Evolutionary conservation across 192 early-diverging fungal genomes (phyloP), one percentile per base, ranked within the genome.

Genomic region (Coemansia erecta): DNA sequence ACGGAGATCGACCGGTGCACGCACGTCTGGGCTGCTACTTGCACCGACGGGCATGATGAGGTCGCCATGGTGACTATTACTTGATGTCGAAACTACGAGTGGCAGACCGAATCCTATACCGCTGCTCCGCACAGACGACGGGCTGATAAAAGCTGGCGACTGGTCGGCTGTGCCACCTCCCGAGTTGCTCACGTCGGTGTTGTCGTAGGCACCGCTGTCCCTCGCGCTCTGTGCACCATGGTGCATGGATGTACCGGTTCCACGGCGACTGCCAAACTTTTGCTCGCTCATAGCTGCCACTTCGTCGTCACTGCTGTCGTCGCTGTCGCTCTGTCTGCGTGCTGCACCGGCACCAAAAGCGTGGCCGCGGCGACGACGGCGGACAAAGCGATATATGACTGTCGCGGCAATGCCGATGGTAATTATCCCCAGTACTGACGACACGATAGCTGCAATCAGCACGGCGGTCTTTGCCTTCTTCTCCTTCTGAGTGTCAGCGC

Each of bases 381-480:
- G 68, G 19, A 67, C 48, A 33, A 72, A 47, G 28, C 80, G 73
- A 39, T 70, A 72, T 8, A 76, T 61, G 9, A 81, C 67, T 0
- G 73, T 64, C 2, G 73, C 67, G 3, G 74, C 61, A 43, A 81
- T 81, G 10, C 75, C 68, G 49, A 82, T 70, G 19, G 76, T 63
- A 17, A 79, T 22, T 0, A 79, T 43, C 12, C 75, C 81, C 9
- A 82, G 63, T 18, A 82, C 72, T 11, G 75, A 70, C 14, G 68
- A 78, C 22, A 82, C 61, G 10, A 75, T 70, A 5, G 81, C 71
- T 1, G 81, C 81, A 63, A 82, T 70, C 10, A 82, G 46, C 23
- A 82, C 81, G 14, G 68, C 76, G 7, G 71, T 78, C 41, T 48
- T 62, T 37, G 59, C 73, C 33, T 73, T 67, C 48, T 46, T 40